phyloP scores from a whole-genome alignment of 768 basidiomycete species.

The Rubroboletus pulcherrimus region DNA sequence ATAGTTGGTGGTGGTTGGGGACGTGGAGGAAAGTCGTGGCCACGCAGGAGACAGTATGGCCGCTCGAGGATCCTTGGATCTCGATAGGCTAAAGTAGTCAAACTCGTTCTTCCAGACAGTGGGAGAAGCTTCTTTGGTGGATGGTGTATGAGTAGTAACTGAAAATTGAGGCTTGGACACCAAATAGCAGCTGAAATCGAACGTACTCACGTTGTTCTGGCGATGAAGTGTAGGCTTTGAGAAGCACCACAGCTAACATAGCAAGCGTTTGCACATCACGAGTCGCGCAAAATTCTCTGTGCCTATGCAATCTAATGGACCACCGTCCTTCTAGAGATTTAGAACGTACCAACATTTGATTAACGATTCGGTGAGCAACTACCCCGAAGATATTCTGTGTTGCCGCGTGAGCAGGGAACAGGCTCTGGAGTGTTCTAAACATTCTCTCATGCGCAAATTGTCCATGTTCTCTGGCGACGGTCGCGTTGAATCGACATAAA shows the following conservation, averaged over 20 bases:
- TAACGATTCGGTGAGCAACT: conserved; percentile 38
- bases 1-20: conserved; percentile 39
- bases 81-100: conserved; percentile 58
- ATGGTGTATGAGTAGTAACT: conserved; percentile 12
- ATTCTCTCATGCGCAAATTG: conserved; percentile 69
- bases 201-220: conserved; percentile 14
- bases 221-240: conserved; percentile 39
- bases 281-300: conserved; percentile 38
- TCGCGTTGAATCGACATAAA: conserved; percentile 59
- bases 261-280: conserved; percentile 82
- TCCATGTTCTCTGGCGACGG: conserved; percentile 52
- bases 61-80: conserved; percentile 35
- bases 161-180: neutral
- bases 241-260: conserved; percentile 66
- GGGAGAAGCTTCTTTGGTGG: conserved; percentile 17
- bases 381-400: conserved; percentile 25
- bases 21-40: conserved; percentile 45
- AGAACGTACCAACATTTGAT: conserved; percentile 43
- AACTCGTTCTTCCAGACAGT: conserved; percentile 28
- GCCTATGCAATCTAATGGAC: conserved; percentile 30
- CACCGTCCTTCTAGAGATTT: neutral
- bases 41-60: conserved; percentile 48
- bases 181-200: neutral
- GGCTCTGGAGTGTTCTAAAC: conserved; percentile 51
- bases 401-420: conserved; percentile 37